These are phyloP conservation scores for Metschnikowia vanudenii DNA, from an alignment of 805 yeast genomes.

Conservation along the genomic window DNA sequence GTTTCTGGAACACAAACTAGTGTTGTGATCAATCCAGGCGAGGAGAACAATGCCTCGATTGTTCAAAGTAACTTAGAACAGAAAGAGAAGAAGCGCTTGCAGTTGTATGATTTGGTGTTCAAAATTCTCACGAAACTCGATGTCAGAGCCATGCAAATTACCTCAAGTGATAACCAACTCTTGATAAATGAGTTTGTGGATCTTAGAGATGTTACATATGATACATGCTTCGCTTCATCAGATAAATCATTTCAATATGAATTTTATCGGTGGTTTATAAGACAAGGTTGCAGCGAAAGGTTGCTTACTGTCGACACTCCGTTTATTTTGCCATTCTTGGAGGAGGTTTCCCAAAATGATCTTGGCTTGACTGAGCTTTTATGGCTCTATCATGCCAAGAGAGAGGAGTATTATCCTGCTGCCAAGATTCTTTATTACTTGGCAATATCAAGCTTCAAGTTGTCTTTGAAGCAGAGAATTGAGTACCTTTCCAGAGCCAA, in stretches of 20 bases:
- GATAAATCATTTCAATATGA: constrained; percentile 91
- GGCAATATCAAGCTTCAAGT: constrained; percentile 69
- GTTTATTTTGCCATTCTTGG: constrained; percentile 72
- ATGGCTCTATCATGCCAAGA: constrained; percentile 86
- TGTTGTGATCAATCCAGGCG: constrained; percentile 6
- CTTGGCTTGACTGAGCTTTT: constrained; percentile 75
- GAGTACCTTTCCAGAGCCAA: constrained; percentile 89
- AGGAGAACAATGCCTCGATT: constrained; percentile 8
- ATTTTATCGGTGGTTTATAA: constrained; percentile 88
- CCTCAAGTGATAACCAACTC: constrained; percentile 37
- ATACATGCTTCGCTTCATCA: constrained; percentile 64
- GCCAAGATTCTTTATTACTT: constrained; percentile 71
- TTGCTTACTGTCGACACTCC: constrained; percentile 80
- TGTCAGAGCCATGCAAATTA: constrained; percentile 50
- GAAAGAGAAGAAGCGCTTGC: constrained; percentile 22
- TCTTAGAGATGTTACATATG: constrained; percentile 70
- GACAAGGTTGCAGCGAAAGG: constrained; percentile 72
- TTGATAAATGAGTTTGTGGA: constrained; percentile 51
- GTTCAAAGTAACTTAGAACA: constrained; percentile 13
- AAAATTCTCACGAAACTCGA: constrained; percentile 72
- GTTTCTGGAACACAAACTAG: constrained; percentile 9
- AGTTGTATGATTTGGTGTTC: constrained; percentile 72
- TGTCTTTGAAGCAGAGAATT: constrained; percentile 70
- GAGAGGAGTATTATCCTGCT: constrained; percentile 77
- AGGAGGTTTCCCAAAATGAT: constrained; percentile 60